Conservation (phyloP, 495 filamentous ascomycete genomes). For the Lichina pygmaea region DNA sequence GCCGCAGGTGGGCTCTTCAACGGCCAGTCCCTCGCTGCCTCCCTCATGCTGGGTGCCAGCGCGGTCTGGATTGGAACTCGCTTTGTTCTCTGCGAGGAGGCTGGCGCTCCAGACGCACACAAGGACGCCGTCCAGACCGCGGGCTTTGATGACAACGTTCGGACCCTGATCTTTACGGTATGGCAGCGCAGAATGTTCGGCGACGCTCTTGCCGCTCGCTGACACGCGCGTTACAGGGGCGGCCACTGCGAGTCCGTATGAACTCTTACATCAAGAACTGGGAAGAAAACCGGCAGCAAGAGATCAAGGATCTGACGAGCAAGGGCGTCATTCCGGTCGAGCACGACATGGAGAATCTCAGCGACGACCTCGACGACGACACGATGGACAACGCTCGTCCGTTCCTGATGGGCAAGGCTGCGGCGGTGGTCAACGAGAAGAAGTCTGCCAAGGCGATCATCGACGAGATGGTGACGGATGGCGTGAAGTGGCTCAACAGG, state of each 20-base stretch:
- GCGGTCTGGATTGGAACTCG: constrained; percentile 94
- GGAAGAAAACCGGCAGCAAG: constrained; percentile 67
- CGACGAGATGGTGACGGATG: constrained; percentile 80
- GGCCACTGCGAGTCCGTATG: constrained; percentile 73
- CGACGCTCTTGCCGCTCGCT: constrained; percentile 2
- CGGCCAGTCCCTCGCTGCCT: constrained; percentile 67
- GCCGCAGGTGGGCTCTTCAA: constrained; percentile 89
- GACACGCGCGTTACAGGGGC: constrained; percentile 24
- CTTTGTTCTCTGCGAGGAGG: constrained; percentile 83
- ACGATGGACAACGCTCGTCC: constrained; percentile 77
- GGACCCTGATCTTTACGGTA: constrained; percentile 91
- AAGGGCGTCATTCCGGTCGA: constrained; percentile 85
- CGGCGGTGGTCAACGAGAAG: constrained; percentile 79
- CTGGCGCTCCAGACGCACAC: constrained; percentile 77
- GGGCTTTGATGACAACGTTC: constrained; percentile 79
- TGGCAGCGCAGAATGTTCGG: constrained; percentile 2
- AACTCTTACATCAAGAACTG: constrained; percentile 87
- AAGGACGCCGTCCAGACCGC: constrained; percentile 89
- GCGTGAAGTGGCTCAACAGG: constrained; percentile 36
- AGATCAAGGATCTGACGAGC: constrained; percentile 74
- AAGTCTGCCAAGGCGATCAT: constrained; percentile 81
- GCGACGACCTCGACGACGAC: constrained; percentile 45
- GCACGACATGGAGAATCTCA: constrained; percentile 69
- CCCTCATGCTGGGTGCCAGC: constrained; percentile 74
- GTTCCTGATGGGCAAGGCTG: constrained; percentile 89